Conservation (phyloP, 176 grass and related monocot genomes). For the Tillandsia leiboldiana region DNA sequence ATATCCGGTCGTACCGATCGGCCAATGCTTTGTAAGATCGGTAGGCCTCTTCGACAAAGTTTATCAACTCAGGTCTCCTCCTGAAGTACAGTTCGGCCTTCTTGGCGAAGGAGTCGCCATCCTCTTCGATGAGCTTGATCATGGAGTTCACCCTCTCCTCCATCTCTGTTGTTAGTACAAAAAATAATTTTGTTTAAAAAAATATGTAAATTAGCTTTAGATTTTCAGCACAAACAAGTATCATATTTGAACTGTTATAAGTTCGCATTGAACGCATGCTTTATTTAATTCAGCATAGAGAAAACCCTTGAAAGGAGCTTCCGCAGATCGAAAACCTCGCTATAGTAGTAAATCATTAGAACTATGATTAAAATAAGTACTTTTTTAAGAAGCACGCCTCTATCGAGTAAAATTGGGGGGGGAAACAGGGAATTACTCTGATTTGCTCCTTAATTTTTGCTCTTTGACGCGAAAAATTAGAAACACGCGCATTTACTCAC, state of each 20-base stretch:
- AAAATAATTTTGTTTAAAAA: not conserved
- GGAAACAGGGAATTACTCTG: too few relatives aligned
- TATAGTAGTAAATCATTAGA: too few relatives aligned
- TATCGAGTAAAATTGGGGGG: too few relatives aligned
- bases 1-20: conserved; percentile 45
- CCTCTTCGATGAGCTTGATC: conserved; percentile 67
- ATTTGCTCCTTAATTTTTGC: too few relatives aligned
- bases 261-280: not conserved
- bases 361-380: too few relatives aligned
- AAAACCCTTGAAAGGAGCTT: too few relatives aligned
- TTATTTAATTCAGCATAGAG: not conserved
- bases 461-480: too few relatives aligned
- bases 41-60: conserved; percentile 58
- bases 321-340: too few relatives aligned
- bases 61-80: conserved; percentile 49
- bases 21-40: conserved; percentile 48
- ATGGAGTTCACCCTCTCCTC: conserved; percentile 56
- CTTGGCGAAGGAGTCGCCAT: conserved; percentile 53
- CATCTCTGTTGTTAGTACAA: conserved; percentile 37
- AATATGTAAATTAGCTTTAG: not conserved
- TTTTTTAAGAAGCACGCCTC: too few relatives aligned
- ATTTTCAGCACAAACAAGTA: not conserved
- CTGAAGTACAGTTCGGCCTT: conserved; percentile 70
- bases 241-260: not conserved
- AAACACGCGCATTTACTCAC: too few relatives aligned